Evolutionary conservation across 2,329 filamentous ascomycete genomes (phyloP).

Genomic region (Verticillium nonalfalfae): DNA sequence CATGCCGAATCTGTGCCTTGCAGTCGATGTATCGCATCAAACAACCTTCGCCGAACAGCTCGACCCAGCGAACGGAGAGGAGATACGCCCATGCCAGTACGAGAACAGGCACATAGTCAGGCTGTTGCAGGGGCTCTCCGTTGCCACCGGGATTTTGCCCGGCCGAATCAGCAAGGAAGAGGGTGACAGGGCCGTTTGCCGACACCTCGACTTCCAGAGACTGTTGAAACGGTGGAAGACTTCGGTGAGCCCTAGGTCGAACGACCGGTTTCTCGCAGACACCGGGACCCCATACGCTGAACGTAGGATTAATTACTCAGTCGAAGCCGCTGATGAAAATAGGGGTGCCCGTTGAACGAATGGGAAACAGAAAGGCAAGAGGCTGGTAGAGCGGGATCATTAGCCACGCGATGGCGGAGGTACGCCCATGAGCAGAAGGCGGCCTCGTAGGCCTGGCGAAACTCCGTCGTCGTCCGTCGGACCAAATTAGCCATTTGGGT

Average conservation of each 20-base stretch:
- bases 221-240: not conserved
- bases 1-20: not conserved
- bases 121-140: too few species aligned
- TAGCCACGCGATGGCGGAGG: not conserved
- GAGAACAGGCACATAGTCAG: not conserved
- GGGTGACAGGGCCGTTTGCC: not conserved
- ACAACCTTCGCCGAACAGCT: not conserved
- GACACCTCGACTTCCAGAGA: not conserved
- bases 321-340: not conserved
- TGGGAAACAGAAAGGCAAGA: not conserved
- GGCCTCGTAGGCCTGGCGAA: not conserved
- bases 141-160: not conserved
- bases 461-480: not conserved
- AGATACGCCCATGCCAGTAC: slow-evolving; percentile 1
- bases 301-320: not conserved
- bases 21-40: not conserved
- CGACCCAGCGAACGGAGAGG: not conserved
- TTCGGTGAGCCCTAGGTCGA: not conserved
- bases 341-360: not conserved
- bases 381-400: not conserved
- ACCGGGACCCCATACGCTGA: not conserved
- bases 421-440: not conserved
- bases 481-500: not conserved
- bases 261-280: not conserved
- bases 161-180: not conserved